phyloP scores from a whole-genome alignment of 2,329 filamentous ascomycete genomes.

The Herpomyces periplanetae region DNA sequence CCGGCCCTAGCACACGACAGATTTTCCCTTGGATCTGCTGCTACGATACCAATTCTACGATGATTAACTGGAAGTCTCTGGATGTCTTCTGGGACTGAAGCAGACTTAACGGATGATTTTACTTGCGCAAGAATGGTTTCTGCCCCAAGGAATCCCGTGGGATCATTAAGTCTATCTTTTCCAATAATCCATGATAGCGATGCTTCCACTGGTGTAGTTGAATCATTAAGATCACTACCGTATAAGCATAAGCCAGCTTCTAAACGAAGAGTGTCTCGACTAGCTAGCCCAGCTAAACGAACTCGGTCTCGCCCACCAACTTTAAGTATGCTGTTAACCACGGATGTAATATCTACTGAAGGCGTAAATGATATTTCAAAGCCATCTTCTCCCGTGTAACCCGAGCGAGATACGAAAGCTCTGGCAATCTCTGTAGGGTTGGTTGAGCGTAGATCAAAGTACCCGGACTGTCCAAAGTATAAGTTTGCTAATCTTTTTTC shows the following conservation, averaged over 20 bases:
- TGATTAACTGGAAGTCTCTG: conserved; percentile 40
- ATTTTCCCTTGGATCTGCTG: conserved; percentile 56
- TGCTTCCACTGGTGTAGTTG: conserved; percentile 24
- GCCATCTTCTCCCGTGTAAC: conserved; percentile 90
- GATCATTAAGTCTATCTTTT: conserved; percentile 23
- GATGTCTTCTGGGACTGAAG: conserved; percentile 22
- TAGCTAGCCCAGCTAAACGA: conserved; percentile 51
- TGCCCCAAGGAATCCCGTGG: conserved; percentile 56
- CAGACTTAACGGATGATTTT: conserved; percentile 31
- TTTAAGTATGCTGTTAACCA: conserved; percentile 27
- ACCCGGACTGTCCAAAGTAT: conserved; percentile 44
- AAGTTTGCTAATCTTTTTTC: conserved; percentile 24
- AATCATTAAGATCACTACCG: conserved; percentile 73
- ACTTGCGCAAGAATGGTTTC: conserved; percentile 38
- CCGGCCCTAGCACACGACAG: conserved; percentile 13
- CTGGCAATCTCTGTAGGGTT: conserved; percentile 9
- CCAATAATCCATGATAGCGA: conserved; percentile 43
- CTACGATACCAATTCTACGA: conserved; percentile 45
- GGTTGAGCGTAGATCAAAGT: conserved; percentile 20
- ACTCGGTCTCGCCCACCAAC: conserved; percentile 17
- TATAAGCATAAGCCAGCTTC: conserved; percentile 99
- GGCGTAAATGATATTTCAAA: conserved; percentile 85
- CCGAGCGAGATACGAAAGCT: conserved; percentile 44
- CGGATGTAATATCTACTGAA: conserved; percentile 18
- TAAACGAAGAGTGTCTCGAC: conserved; percentile 58